These are phyloP conservation scores for Fusarium citri DNA, from an alignment of 2,329 filamentous ascomycete genomes.

Conservation along the genomic window DNA sequence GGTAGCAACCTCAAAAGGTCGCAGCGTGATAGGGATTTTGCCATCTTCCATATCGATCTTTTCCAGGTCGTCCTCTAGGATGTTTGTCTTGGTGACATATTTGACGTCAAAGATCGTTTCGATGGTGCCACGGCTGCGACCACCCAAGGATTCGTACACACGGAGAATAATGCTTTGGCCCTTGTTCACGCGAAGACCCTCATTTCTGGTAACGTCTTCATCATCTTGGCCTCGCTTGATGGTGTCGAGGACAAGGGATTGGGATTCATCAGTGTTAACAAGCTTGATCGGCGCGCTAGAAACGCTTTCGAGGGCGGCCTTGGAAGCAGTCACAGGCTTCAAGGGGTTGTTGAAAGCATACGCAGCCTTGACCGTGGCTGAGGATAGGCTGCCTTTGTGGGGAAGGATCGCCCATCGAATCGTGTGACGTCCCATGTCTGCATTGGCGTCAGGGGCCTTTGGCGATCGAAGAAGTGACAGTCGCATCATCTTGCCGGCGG, in stretches of 20 bases:
- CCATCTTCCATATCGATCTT: slow-evolving; percentile 64
- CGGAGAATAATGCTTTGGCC: slow-evolving; percentile 85
- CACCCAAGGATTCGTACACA: slow-evolving; percentile 90
- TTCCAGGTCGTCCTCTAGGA: slow-evolving; percentile 87
- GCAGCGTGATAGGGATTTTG: slow-evolving; percentile 72
- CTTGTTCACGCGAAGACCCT: slow-evolving; percentile 71
- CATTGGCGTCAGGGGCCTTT: slow-evolving; percentile 92
- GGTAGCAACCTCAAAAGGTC: slow-evolving; percentile 88
- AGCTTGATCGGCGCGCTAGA: slow-evolving; percentile 69
- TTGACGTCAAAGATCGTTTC: slow-evolving; percentile 76
- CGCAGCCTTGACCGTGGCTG: slow-evolving; percentile 81
- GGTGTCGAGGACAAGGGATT: slow-evolving; percentile 83
- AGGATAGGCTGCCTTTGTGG: slow-evolving; percentile 77
- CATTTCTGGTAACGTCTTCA: slow-evolving; percentile 73
- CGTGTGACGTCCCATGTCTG: slow-evolving; percentile 90
- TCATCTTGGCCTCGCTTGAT: slow-evolving; percentile 95
- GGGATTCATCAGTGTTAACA: slow-evolving; percentile 63
- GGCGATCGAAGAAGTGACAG: slow-evolving; percentile 86
- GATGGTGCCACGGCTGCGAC: slow-evolving; percentile 78
- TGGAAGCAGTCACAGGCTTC: slow-evolving; percentile 49
- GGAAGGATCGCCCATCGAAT: slow-evolving; percentile 94
- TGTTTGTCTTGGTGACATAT: slow-evolving; percentile 83
- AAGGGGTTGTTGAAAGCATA: slow-evolving; percentile 92
- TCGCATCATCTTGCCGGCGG: slow-evolving; percentile 88
- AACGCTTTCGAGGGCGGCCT: slow-evolving; percentile 45